phyloP scores from a whole-genome alignment of 495 filamentous ascomycete species.

The Penicillium bovifimosum region DNA sequence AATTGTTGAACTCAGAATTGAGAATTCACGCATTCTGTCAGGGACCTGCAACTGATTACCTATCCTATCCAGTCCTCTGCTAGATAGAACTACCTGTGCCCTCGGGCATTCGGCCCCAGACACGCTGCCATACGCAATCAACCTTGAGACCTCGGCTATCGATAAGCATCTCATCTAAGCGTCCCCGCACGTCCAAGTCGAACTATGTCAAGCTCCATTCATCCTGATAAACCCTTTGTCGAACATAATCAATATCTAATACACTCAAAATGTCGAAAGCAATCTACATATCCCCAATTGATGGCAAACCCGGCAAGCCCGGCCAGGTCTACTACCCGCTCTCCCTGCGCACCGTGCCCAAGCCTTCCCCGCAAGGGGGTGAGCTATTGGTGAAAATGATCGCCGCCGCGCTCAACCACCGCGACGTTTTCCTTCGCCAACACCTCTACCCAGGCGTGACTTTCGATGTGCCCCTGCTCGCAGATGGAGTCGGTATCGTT shows the following conservation, averaged over 20 bases:
- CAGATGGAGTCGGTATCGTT: slow-evolving; percentile 76
- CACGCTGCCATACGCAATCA: background rate
- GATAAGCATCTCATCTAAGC: slow-evolving; percentile 13
- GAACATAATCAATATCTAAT: background rate
- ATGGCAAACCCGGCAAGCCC: slow-evolving; percentile 66
- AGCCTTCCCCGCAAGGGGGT: slow-evolving; percentile 52
- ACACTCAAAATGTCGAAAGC: slow-evolving; percentile 51
- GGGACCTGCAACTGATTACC: no score
- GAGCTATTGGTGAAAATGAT: slow-evolving; percentile 66
- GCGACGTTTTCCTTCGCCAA: slow-evolving; percentile 87
- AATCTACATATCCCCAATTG: slow-evolving; percentile 44
- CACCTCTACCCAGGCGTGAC: slow-evolving; percentile 81
- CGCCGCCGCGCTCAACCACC: slow-evolving; percentile 83
- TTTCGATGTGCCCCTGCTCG: slow-evolving; percentile 67
- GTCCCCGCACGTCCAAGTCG: slow-evolving; percentile 14
- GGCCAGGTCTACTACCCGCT: slow-evolving; percentile 78
- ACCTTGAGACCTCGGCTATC: slow-evolving; percentile 24
- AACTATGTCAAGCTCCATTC: background rate
- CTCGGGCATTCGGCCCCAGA: background rate
- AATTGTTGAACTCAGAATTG: no score
- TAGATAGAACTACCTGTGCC: background rate
- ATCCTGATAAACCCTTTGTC: background rate
- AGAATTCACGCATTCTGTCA: no score
- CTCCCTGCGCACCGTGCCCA: slow-evolving; percentile 51
- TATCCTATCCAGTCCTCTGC: no score